Base-by-base conservation (phyloP, 2,329 filamentous ascomycete genomes). In the Botryotinia narcissicola region DNA sequence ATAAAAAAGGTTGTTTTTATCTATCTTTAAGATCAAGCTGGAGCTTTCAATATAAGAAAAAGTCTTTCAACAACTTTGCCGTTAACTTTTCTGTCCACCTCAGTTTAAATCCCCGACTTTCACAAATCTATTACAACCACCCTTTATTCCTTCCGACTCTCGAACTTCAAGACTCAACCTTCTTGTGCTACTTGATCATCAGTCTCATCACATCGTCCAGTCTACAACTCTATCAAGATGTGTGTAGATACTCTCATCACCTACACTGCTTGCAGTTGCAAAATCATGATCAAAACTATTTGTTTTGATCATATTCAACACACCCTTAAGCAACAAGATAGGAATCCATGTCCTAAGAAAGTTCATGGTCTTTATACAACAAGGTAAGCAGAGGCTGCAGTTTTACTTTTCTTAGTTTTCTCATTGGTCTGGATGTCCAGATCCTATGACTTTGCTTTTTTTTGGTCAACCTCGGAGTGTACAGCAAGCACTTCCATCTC, bases 231-330 rank as follows among this genome's bases (percentile, higher is more conserved):
- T 16, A 18, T 7, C 20, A 32, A 32, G 48, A 69, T 69, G 66
- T 69, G 66, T 42, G 37, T 25, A 6, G 37, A 69, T 29, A 69
- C 48, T 25, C 35, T 57, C n/a, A 22, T 57, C n/a, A 29, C 8
- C 3, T 69, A 69, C 12, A 42, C 37, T 5, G 37, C 14, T 22
- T 69, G 66, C 25, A 10, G 4, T 29, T 69, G 66, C 20, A 18
- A 25, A 1, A 59, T 69, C 7, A 69, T 69, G 66, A n/a, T 69
- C 5, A 25, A 69, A 29, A 69, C n/a, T 18, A 32, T 69, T 32
- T 69, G 66, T 59, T 69, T 42, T 32, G 66, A 69, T 32, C 35
- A 69, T 44, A 42, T 69, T 6, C 66, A 69, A 6, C 66, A 69
- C 32, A 69, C 66, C 0, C 29, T 42, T 2, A 32, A 42, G 25